Evolutionary conservation across 257 asterid genomes (phyloP), one percentile per base, ranked within the genome.

Genomic region (Primulina eburnea): DNA sequence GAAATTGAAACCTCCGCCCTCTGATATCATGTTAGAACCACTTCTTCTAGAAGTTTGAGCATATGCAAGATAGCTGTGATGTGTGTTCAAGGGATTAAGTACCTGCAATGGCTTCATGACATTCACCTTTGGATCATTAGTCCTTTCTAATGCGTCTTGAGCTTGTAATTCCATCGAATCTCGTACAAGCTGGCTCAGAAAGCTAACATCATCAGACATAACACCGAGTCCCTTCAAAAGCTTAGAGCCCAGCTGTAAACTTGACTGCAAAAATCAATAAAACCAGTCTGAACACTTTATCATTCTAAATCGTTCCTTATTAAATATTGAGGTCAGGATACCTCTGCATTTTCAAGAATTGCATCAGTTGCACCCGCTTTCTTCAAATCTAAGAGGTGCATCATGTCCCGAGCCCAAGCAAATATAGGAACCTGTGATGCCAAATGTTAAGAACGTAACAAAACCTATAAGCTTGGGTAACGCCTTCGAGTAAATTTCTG

Each of bases 221-320:
- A 90, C 92, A 35, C 99, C 99, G 3, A 93, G 73, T 60, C 97
- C 95, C 81, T 85, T 87, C 83, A 93, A 65, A 65, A 93, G 88
- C 88, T 90, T 90, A 8, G 98, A 93, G 38, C 98, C 98, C 62
- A 93, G 97, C 93, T 89, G 97, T 73, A 93, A 89, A 79, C 98
- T 90, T 75, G 97, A 83, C 98, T 93, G 92, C 76, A 65, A 17
- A 56, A 67, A 66, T 33, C 28, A 68, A 73, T n/a, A 60, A 56
- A 65, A 52, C 65, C 20, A 70, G 40, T 82, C 37, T 81, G 64
- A 79, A 77, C 75, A 58, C 38, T 66, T 52, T 24, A 65, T 17
- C 64, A 24, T 10, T 21, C 52, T 30, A 32, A 61, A 60, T 59
- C 38, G 43, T 33, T 37, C 33, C 67, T 34, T 7, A 62, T 64